phyloP scores from a whole-genome alignment of 2,329 filamentous ascomycete genomes.

The Talaromyces albobiverticillius region DNA sequence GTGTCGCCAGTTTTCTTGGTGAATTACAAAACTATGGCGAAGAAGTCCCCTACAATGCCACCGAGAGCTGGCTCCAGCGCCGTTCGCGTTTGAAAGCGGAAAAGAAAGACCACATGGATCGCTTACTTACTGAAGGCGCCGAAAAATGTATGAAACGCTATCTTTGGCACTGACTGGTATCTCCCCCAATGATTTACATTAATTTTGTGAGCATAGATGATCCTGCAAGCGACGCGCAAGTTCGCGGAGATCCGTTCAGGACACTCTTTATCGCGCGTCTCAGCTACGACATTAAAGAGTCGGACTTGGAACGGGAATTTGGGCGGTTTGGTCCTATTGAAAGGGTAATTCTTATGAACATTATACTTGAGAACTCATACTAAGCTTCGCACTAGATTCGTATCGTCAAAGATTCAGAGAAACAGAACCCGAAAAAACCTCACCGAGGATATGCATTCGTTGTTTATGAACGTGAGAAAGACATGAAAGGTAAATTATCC shows the following conservation, averaged over 20 bases:
- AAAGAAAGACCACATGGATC: slow-evolving; percentile 67
- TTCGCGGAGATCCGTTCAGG: slow-evolving; percentile 90
- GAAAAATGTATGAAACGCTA: slow-evolving; percentile 55
- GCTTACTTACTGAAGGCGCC: slow-evolving; percentile 61
- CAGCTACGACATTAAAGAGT: slow-evolving; percentile 82
- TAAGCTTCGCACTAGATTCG: slow-evolving; percentile 63
- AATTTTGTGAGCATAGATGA: slow-evolving; percentile 58
- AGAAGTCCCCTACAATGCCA: slow-evolving; percentile 71
- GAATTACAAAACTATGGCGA: slow-evolving; percentile 75
- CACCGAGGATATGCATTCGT: slow-evolving; percentile 94
- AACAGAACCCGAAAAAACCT: slow-evolving; percentile 76
- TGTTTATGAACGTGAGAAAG: slow-evolving; percentile 93
- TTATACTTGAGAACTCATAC: neutral
- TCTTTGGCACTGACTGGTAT: neutral
- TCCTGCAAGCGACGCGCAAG: slow-evolving; percentile 78
- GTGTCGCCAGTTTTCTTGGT: slow-evolving; percentile 71
- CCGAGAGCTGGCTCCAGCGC: slow-evolving; percentile 88
- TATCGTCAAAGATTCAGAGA: slow-evolving; percentile 76
- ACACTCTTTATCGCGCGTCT: slow-evolving; percentile 90
- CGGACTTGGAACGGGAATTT: slow-evolving; percentile 91
- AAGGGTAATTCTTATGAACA: slow-evolving; percentile 57
- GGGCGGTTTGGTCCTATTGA: slow-evolving; percentile 91
- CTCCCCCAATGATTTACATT: neutral
- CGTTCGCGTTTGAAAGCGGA: slow-evolving; percentile 81
- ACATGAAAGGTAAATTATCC: slow-evolving; percentile 84